phyloP scores from a whole-genome alignment of 2,329 filamentous ascomycete genomes.

The Stagonosporopsis tanaceti region DNA sequence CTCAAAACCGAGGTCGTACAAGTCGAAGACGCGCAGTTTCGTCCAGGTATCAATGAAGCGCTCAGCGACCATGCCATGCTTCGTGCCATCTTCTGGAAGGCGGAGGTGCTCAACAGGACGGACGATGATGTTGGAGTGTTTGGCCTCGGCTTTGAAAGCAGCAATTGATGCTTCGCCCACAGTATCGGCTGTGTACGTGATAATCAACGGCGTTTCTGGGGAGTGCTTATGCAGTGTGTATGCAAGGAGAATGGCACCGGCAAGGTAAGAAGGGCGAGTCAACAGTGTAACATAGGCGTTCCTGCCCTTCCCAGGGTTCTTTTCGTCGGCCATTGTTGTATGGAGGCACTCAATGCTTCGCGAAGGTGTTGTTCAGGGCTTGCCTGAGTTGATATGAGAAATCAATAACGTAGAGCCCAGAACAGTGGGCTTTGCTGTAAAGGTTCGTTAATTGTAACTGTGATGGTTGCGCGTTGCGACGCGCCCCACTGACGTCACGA shows the following conservation, averaged over 20 bases:
- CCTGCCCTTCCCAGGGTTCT: constrained; percentile 10
- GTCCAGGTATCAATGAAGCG: constrained; percentile 65
- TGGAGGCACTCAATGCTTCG: neutral
- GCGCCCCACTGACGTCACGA: constrained; percentile 35
- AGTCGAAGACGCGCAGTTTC: constrained; percentile 62
- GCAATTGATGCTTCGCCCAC: constrained; percentile 52
- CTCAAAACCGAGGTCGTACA: constrained; percentile 44
- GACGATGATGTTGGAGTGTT: constrained; percentile 52
- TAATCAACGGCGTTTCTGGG: constrained; percentile 58
- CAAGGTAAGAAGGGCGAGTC: constrained; percentile 61
- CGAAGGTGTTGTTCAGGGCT: neutral
- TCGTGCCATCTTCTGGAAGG: constrained; percentile 41
- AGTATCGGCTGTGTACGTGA: constrained; percentile 57
- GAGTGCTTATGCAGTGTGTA: constrained; percentile 58
- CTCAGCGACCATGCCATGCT: constrained; percentile 56
- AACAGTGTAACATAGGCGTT: constrained; percentile 61
- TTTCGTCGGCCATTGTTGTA: constrained; percentile 20
- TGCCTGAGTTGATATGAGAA: neutral
- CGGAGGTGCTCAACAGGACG: constrained; percentile 53
- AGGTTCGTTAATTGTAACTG: neutral
- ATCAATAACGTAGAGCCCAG: neutral
- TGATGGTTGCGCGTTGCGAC: constrained; percentile 9
- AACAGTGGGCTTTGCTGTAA: neutral
- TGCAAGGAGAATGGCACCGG: constrained; percentile 60
- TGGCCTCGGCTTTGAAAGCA: constrained; percentile 54